phyloP scores from a whole-genome alignment of 2,329 filamentous ascomycete species.

The Verticillium alfalfae region DNA sequence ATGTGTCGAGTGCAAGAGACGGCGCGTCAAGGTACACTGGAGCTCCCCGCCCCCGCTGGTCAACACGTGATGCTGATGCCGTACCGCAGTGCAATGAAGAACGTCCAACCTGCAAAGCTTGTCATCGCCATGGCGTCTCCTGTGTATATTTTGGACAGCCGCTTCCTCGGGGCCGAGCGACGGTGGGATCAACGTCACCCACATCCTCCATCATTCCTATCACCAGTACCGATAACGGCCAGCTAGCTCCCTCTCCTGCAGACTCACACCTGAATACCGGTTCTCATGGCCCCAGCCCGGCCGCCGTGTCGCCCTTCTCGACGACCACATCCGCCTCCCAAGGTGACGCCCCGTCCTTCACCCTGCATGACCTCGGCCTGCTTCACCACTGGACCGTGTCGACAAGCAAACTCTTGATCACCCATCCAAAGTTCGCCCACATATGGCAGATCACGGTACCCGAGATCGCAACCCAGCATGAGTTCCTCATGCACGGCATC shows the following conservation, averaged over 20 bases:
- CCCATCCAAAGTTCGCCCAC: background rate
- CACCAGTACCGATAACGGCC: background rate
- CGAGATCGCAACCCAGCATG: constrained; percentile 7
- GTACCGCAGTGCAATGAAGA: constrained; percentile 10
- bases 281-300: too few species aligned
- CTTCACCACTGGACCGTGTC: constrained; percentile 13
- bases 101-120: constrained; percentile 7
- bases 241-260: too few species aligned
- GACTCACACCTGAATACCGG: background rate
- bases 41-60: background rate
- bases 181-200: too few species aligned
- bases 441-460: constrained; percentile 8
- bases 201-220: too few species aligned
- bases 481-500: constrained; percentile 9
- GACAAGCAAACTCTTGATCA: constrained; percentile 4
- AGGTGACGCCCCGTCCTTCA: background rate
- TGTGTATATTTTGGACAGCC: constrained; percentile 4
- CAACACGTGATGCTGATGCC: background rate
- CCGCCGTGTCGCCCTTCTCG: background rate
- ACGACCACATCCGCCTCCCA: background rate
- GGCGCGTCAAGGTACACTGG: constrained; percentile 11
- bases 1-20: constrained; percentile 9
- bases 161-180: background rate
- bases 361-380: constrained; percentile 8
- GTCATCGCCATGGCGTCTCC: constrained; percentile 2